Conservation (phyloP, 495 filamentous ascomycete genomes). For the Talaromyces trachyspermus region DNA sequence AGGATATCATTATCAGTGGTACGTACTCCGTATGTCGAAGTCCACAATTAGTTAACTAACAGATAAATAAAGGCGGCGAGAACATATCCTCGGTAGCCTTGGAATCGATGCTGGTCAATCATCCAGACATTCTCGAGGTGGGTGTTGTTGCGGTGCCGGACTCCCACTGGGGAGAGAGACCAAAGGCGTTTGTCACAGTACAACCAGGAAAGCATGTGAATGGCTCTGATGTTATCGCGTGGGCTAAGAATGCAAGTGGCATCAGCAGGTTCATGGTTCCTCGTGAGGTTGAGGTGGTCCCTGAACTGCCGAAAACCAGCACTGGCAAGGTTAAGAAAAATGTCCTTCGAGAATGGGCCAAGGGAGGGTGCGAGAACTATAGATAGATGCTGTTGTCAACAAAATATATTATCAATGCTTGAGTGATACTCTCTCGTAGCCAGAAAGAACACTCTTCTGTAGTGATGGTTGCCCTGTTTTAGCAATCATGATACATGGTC, state of each 20-base stretch:
- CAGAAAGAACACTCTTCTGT: too few relatives aligned
- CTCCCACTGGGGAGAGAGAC: conserved; percentile 87
- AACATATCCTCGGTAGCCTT: conserved; percentile 94
- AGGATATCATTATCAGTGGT: conserved; percentile 98
- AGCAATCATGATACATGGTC: too few relatives aligned
- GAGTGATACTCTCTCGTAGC: too few relatives aligned
- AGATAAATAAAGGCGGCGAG: conserved; percentile 62
- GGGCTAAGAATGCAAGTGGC: conserved; percentile 68
- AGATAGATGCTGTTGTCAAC: too few relatives aligned
- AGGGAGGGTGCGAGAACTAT: conserved; percentile 27
- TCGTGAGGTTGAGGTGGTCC: conserved; percentile 80
- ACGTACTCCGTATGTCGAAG: conserved; percentile 16
- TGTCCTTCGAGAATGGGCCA: conserved; percentile 80
- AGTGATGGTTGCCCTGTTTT: too few relatives aligned
- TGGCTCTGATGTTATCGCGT: conserved; percentile 70
- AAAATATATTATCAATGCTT: too few relatives aligned
- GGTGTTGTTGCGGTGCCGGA: conserved; percentile 87
- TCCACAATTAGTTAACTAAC: background rate
- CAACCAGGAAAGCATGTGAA: conserved; percentile 52
- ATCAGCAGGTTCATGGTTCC: conserved; percentile 97
- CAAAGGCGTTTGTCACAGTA: conserved; percentile 87
- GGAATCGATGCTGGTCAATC: conserved; percentile 84
- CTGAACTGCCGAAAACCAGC: conserved; percentile 89
- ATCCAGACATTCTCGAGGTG: conserved; percentile 83
- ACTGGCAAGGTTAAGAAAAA: conserved; percentile 98